Evolutionary conservation across 2,329 filamentous ascomycete species (phyloP).

Genomic region (Apiospora hydei): DNA sequence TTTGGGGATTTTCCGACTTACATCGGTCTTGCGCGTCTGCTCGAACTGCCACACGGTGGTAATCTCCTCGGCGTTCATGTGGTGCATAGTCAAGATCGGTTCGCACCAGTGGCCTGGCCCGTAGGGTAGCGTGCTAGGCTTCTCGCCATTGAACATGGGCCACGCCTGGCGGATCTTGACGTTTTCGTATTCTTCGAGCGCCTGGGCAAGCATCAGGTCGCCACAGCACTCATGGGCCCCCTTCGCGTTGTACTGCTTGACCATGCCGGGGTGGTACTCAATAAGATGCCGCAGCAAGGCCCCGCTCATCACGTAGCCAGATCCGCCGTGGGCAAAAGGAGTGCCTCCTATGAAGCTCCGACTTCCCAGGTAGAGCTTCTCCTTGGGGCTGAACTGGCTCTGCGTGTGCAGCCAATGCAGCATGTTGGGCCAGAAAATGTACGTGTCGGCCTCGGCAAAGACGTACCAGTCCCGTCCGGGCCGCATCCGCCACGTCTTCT

Average conservation of each 20-base stretch:
- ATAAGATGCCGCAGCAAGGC: slow-evolving; percentile 58
- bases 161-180: slow-evolving; percentile 52
- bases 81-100: slow-evolving; percentile 64
- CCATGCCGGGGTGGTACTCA: slow-evolving; percentile 50
- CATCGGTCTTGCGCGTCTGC: slow-evolving; percentile 52
- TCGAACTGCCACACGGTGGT: slow-evolving; percentile 61
- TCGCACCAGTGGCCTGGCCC: slow-evolving; percentile 61
- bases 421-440: slow-evolving; percentile 62
- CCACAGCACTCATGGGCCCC: slow-evolving; percentile 57
- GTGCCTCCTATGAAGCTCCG: slow-evolving; percentile 53
- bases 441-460: slow-evolving; percentile 66
- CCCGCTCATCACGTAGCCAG: slow-evolving; percentile 63
- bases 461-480: slow-evolving; percentile 65
- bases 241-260: slow-evolving; percentile 54
- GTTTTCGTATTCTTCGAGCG: slow-evolving; percentile 53
- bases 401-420: slow-evolving; percentile 55
- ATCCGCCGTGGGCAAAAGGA: slow-evolving; percentile 64
- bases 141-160: slow-evolving; percentile 65
- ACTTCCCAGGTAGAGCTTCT: slow-evolving; percentile 59
- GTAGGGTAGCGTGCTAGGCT: slow-evolving; percentile 58
- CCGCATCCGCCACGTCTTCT: slow-evolving; percentile 61
- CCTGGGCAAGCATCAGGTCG: slow-evolving; percentile 58
- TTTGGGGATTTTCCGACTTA: slow-evolving; percentile 37
- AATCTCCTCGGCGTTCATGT: slow-evolving; percentile 60
- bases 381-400: slow-evolving; percentile 48